phyloP scores from a whole-genome alignment of 306 rosid genomes.

The Cicer arietinum region DNA sequence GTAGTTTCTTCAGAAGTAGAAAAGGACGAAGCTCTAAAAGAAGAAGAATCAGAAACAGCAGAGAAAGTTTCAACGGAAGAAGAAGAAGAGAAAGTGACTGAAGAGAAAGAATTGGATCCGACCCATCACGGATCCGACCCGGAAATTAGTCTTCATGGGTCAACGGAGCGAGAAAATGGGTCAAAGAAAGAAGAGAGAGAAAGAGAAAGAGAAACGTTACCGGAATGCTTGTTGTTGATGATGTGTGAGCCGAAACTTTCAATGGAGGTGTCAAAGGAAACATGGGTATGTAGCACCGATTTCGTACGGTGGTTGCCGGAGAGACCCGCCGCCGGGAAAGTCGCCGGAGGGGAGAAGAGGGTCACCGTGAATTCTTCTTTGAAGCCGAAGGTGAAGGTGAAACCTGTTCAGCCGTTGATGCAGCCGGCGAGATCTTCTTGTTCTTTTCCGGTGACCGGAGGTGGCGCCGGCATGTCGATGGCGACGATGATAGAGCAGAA shows the following conservation, averaged over 20 bases:
- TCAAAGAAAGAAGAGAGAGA: constrained; percentile 48
- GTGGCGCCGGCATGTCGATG: constrained; percentile 59
- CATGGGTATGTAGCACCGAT: constrained; percentile 93
- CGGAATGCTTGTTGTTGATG: constrained; percentile 91
- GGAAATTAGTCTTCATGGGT: constrained; percentile 11
- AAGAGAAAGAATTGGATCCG: constrained; percentile 30
- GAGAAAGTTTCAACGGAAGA: constrained; percentile 39
- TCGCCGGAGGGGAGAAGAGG: constrained; percentile 47
- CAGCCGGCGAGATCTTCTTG: constrained; percentile 88
- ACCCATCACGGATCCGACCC: constrained; percentile 28
- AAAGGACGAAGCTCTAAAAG: constrained; percentile 26
- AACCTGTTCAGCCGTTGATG: constrained; percentile 28
- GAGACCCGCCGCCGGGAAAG: constrained; percentile 50
- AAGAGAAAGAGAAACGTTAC: constrained; percentile 53
- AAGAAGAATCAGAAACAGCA: neutral
- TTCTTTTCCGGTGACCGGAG: constrained; percentile 60
- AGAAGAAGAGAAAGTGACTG: constrained; percentile 29
- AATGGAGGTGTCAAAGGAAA: constrained; percentile 95
- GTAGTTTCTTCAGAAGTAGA: constrained; percentile 39
- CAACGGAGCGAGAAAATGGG: constrained; percentile 37
- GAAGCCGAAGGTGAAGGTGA: constrained; percentile 32
- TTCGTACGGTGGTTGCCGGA: constrained; percentile 80
- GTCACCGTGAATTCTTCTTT: constrained; percentile 26
- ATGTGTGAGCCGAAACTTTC: constrained; percentile 98
- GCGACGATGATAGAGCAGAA: constrained; percentile 81